A percentile compares a stretch with the other conserved stretches of the same genome.
phyloP scores from a whole-genome alignment of 2,329 filamentous ascomycete genomes.

The Talaromyces verruculosus region DNA sequence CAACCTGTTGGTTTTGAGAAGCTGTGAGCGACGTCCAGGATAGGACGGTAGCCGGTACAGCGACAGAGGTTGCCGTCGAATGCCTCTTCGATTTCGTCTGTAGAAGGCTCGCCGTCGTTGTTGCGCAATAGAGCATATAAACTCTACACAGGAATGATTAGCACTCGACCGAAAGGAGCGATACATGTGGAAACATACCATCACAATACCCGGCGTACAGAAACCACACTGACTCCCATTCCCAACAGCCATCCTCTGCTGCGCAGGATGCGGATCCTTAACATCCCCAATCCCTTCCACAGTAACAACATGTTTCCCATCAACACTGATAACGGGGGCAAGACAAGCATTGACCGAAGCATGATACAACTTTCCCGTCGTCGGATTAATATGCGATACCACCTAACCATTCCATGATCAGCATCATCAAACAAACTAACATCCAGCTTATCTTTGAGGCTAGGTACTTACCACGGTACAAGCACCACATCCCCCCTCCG shows the following conservation, averaged over 20 bases:
- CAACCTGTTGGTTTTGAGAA: constrained; percentile 62
- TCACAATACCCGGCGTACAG: constrained; percentile 96
- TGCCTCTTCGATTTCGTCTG: constrained; percentile 87
- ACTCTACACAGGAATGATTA: constrained; percentile 55
- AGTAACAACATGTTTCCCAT: constrained; percentile 97
- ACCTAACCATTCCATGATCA: constrained; percentile 52
- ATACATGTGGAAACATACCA: constrained; percentile 51
- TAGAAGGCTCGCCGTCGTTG: constrained; percentile 66
- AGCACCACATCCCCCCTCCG: constrained; percentile 93
- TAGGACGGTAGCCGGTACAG: constrained; percentile 92
- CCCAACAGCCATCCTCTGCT: constrained; percentile 85
- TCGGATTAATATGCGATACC: constrained; percentile 88
- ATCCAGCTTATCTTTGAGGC: background rate
- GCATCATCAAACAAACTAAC: background rate
- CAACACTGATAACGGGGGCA: constrained; percentile 85
- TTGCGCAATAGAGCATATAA: constrained; percentile 90
- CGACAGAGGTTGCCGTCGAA: constrained; percentile 96
- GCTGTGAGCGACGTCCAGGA: constrained; percentile 88
- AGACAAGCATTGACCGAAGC: constrained; percentile 95
- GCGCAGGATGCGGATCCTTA: constrained; percentile 80
- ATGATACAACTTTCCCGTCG: constrained; percentile 89
- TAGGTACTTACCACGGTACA: constrained; percentile 72
- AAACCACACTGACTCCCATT: constrained; percentile 96
- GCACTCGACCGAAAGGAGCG: constrained; percentile 16
- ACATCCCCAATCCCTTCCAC: constrained; percentile 93